These are phyloP conservation scores for Phytopythium litorale DNA, from an alignment of 352 stramenopile species.

Conservation along the genomic window DNA sequence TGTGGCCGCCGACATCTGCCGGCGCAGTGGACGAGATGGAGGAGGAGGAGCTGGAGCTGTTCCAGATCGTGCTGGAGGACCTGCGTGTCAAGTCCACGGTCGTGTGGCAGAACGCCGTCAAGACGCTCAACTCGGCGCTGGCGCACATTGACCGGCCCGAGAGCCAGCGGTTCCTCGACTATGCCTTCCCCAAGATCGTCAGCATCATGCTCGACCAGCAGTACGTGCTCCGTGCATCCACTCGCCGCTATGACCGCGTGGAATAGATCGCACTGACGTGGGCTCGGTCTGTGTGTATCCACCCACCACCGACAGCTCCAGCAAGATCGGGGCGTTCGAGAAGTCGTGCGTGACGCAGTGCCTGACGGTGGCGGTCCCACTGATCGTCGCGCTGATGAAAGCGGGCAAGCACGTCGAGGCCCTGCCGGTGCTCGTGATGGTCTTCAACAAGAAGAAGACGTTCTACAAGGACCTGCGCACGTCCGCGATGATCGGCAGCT, in stretches of 20 bases:
- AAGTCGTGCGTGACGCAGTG: conserved; percentile 85
- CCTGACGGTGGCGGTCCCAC: conserved; percentile 52
- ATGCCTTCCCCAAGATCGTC: conserved; percentile 74
- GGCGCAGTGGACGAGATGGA: conserved; percentile 50
- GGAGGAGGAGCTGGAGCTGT: conserved; percentile 81
- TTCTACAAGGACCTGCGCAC: conserved; percentile 88
- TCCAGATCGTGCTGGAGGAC: conserved; percentile 81
- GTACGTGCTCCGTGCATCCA: conserved; percentile 34
- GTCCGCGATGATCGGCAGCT: conserved; percentile 87
- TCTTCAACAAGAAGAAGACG: conserved; percentile 89
- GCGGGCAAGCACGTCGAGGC: conserved; percentile 54
- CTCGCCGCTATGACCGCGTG: too few relatives aligned
- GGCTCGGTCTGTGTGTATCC: background rate
- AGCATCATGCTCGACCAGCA: conserved; percentile 91
- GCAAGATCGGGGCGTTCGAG: conserved; percentile 84
- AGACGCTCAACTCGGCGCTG: conserved; percentile 74
- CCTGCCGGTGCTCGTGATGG: conserved; percentile 70
- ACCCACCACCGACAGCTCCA: conserved; percentile 39
- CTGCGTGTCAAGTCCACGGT: conserved; percentile 87
- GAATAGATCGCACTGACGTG: background rate
- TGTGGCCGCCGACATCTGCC: background rate
- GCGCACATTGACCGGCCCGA: conserved; percentile 64
- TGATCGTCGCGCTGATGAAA: conserved; percentile 77
- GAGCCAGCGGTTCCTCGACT: conserved; percentile 75
- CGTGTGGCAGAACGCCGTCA: conserved; percentile 87